phyloP scores from a whole-genome alignment of 169 alveolate species.

The Plasmodium relictum region DNA sequence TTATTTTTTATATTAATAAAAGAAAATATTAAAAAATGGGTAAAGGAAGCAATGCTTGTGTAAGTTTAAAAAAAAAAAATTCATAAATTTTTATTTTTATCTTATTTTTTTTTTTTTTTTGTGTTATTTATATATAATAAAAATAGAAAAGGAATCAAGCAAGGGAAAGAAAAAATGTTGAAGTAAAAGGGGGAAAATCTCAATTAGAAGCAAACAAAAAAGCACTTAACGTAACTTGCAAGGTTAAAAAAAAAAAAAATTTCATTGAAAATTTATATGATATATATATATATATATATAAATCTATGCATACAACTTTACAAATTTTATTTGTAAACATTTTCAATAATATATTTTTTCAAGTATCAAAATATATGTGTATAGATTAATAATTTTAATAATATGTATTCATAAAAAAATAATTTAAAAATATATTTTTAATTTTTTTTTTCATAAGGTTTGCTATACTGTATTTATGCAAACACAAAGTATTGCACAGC shows the following conservation, averaged over 20 bases:
- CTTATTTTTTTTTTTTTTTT: background rate
- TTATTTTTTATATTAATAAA: no score
- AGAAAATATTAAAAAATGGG: constrained; percentile 37
- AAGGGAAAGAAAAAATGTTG: constrained; percentile 77
- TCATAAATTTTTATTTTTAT: constrained; percentile 7
- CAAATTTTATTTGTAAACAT: background rate
- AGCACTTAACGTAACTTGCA: constrained; percentile 73
- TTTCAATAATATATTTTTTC: background rate
- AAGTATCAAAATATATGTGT: background rate
- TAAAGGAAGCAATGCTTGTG: constrained; percentile 78
- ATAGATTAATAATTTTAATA: background rate
- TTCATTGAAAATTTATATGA: background rate
- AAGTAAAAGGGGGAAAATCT: constrained; percentile 76
- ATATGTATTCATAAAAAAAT: no score
- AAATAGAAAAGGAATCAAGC: constrained; percentile 78
- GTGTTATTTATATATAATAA: background rate
- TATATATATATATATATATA: background rate
- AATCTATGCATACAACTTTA: constrained; percentile 2
- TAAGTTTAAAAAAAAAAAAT: constrained; percentile 13
- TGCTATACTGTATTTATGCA: constrained; percentile 78
- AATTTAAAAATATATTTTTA: background rate
- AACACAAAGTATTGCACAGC: constrained; percentile 77
- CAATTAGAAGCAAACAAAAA: constrained; percentile 72
- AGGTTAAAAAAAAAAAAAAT: constrained; percentile 24
- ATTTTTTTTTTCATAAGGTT: constrained; percentile 26